Conservation (phyloP, 2,329 filamentous ascomycete genomes). For the Claviceps arundinis region DNA sequence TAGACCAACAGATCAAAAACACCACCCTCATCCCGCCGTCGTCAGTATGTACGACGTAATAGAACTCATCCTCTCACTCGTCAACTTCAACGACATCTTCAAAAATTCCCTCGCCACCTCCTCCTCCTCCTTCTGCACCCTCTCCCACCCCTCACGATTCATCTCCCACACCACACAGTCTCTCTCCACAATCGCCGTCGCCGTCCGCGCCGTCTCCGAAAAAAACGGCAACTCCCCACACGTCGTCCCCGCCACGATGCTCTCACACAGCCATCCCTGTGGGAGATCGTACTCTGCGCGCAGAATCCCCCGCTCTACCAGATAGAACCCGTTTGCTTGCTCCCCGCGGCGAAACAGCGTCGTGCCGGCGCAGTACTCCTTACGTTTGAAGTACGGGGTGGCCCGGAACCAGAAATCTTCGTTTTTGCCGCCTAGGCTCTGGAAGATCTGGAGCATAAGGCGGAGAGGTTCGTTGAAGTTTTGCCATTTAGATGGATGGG, state of each 20-base stretch:
- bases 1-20: neutral
- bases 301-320: slow-evolving; percentile 79
- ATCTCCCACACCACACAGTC: slow-evolving; percentile 76
- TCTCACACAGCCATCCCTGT: slow-evolving; percentile 78
- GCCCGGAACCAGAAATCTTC: slow-evolving; percentile 92
- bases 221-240: slow-evolving; percentile 97
- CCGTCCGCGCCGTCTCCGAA: slow-evolving; percentile 74
- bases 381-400: slow-evolving; percentile 59
- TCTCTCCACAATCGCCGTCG: slow-evolving; percentile 71
- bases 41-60: slow-evolving; percentile 45
- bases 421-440: slow-evolving; percentile 70
- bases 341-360: slow-evolving; percentile 71
- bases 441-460: slow-evolving; percentile 90
- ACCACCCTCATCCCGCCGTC: slow-evolving; percentile 20
- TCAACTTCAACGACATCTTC: slow-evolving; percentile 80
- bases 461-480: slow-evolving; percentile 82
- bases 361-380: slow-evolving; percentile 54
- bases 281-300: slow-evolving; percentile 83
- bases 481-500: slow-evolving; percentile 57
- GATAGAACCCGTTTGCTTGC: slow-evolving; percentile 69
- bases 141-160: slow-evolving; percentile 56
- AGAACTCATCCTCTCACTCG: slow-evolving; percentile 75
- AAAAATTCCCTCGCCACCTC: slow-evolving; percentile 76
- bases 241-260: slow-evolving; percentile 86
- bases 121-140: slow-evolving; percentile 56